Percentiles rank a stretch among this genome's conserved stretches.
phyloP scores from a whole-genome alignment of 345 rosid species.

The Limnanthes douglasii region DNA sequence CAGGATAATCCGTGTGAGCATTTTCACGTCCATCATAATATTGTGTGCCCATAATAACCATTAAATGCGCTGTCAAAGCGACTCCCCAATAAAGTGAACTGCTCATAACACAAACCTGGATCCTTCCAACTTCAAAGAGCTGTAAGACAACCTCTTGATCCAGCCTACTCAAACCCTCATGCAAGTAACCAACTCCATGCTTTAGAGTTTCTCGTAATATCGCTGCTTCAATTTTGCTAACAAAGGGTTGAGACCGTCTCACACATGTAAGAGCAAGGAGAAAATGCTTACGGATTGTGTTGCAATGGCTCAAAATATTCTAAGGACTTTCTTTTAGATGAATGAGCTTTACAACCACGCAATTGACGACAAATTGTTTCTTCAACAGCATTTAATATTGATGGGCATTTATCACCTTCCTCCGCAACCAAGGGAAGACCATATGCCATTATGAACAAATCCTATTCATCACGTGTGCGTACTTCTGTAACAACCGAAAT shows the following conservation, averaged over 20 bases:
- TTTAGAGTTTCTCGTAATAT: too few species aligned
- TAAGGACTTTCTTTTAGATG: constrained; percentile 35
- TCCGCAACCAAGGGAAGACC: constrained; percentile 72
- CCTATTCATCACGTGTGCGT: constrained; percentile 99
- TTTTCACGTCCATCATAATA: too few species aligned
- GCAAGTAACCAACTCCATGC: too few species aligned
- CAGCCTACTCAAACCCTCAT: too few species aligned
- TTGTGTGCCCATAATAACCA: too few species aligned
- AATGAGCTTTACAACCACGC: constrained; percentile 67
- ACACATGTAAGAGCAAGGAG: constrained; percentile 67
- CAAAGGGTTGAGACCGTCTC: constrained; percentile 91
- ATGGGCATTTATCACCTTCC: constrained; percentile 77
- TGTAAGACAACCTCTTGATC: too few species aligned
- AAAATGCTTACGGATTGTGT: constrained; percentile 60
- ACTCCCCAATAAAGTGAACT: too few species aligned
- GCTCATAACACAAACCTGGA: too few species aligned
- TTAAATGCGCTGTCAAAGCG: too few species aligned
- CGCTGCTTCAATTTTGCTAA: too few species aligned
- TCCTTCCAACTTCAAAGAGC: too few species aligned
- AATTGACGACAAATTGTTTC: constrained; percentile 77
- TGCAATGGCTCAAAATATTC: constrained; percentile 80
- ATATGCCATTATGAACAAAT: constrained; percentile 74
- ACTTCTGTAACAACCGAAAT: constrained; percentile 89
- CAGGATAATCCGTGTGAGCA: too few species aligned
- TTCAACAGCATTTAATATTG: constrained; percentile 79